These are phyloP conservation scores for Gentiana macrophylla DNA, from an alignment of 257 asterid genomes.

Conservation along the genomic window DNA sequence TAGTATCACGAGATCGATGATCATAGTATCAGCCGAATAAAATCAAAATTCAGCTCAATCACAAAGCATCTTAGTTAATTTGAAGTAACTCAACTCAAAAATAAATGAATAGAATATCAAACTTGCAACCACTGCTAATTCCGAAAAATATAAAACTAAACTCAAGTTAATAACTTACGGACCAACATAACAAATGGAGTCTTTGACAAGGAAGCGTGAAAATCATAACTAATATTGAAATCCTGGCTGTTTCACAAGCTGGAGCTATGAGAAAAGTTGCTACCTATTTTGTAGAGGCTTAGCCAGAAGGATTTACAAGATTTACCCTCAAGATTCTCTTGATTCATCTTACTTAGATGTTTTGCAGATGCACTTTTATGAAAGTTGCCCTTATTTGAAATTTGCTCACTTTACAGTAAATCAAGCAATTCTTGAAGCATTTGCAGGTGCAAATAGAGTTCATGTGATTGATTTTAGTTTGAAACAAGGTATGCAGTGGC, in stretches of 20 bases:
- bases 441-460: constrained; percentile 39
- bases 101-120: too few species aligned
- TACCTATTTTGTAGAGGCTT: constrained; percentile 63
- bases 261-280: constrained; percentile 89
- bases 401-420: constrained; percentile 84
- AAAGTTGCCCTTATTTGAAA: constrained; percentile 59
- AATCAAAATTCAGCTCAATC: too few species aligned
- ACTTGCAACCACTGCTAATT: too few species aligned
- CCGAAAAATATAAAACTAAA: too few species aligned
- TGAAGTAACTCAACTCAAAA: too few species aligned
- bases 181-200: too few species aligned
- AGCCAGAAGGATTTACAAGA: constrained; percentile 55
- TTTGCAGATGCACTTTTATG: constrained; percentile 76
- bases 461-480: constrained; percentile 69
- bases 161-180: too few species aligned
- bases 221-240: constrained; percentile 24
- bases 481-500: constrained; percentile 89
- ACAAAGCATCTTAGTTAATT: too few species aligned
- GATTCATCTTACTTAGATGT: constrained; percentile 52
- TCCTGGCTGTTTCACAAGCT: constrained; percentile 54
- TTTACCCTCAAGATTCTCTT: constrained; percentile 40
- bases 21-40: too few species aligned
- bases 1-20: too few species aligned
- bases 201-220: too few species aligned
- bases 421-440: constrained; percentile 71